These are phyloP conservation scores for Nothopassalora personata DNA, from an alignment of 2,329 filamentous ascomycete genomes.

Conservation along the genomic window DNA sequence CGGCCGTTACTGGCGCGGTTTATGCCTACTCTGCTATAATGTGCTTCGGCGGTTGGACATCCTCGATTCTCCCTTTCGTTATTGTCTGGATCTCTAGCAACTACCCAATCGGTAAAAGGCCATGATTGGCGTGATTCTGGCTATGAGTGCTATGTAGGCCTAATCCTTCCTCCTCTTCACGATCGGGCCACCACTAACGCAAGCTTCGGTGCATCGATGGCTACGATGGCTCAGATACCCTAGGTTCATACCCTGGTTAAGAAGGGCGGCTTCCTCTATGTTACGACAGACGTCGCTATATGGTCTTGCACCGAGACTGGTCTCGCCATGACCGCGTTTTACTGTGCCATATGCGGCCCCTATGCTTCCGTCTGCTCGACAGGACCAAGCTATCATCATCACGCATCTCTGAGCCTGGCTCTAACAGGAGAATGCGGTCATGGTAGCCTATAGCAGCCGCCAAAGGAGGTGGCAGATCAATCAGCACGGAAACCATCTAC, in stretches of 20 bases:
- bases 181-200: not conserved
- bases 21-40: constrained; percentile 17
- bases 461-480: not conserved
- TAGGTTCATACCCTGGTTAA: constrained; percentile 12
- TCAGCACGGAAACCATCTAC: not conserved
- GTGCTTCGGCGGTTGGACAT: constrained; percentile 17
- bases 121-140: constrained; percentile 30
- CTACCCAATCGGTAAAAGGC: constrained; percentile 25
- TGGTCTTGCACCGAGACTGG: constrained; percentile 16
- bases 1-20: constrained; percentile 4
- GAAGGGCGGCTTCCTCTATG: constrained; percentile 13
- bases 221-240: constrained; percentile 15
- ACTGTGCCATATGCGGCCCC: constrained; percentile 12
- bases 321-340: constrained; percentile 14
- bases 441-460: not conserved
- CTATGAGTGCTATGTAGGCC: constrained; percentile 27
- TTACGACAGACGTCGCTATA: constrained; percentile 15
- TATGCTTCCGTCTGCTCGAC: constrained; percentile 8
- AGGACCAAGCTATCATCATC: not conserved
- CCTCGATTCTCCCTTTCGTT: constrained; percentile 27
- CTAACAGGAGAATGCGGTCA: not conserved
- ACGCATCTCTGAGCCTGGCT: not conserved
- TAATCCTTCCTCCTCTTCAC: not conserved
- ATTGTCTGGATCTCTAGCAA: constrained; percentile 30
- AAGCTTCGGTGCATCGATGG: constrained; percentile 12